phyloP scores from a whole-genome alignment of 78 protist species.

The Guillardia theta region DNA sequence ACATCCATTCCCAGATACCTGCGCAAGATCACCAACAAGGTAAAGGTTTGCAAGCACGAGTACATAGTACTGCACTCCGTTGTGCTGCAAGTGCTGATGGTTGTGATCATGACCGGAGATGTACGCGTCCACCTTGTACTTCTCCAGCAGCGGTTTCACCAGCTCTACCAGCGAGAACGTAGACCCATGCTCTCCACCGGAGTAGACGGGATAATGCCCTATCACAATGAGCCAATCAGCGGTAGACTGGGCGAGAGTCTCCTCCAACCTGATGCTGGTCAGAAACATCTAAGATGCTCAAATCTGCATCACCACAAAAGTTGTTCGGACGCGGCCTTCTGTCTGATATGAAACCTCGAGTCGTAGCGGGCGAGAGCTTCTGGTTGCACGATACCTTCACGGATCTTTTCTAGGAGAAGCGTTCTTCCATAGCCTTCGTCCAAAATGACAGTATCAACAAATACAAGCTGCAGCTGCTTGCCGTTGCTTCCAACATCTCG shows the following conservation, averaged over 20 bases:
- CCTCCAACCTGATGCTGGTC: too few relatives aligned
- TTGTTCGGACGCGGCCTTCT: neutral
- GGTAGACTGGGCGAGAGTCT: neutral
- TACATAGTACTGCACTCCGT: neutral
- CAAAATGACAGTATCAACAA: neutral
- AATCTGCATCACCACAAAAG: too few relatives aligned
- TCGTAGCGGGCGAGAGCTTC: neutral
- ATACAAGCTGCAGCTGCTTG: neutral
- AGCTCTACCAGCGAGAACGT: neutral
- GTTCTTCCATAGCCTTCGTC: neutral
- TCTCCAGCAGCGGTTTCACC: neutral
- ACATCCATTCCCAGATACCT: neutral
- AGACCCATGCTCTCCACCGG: slow-evolving; percentile 6
- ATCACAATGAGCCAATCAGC: neutral
- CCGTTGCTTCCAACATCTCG: neutral
- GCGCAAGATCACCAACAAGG: neutral
- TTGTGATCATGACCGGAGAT: neutral
- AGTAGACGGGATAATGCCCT: slow-evolving; percentile 21
- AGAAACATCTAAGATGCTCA: too few relatives aligned
- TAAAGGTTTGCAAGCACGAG: neutral
- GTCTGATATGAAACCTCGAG: neutral
- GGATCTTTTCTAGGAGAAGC: neutral
- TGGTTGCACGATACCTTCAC: neutral
- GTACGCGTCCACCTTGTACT: neutral
- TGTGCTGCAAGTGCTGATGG: neutral